phyloP scores from a whole-genome alignment of 2,329 filamentous ascomycete genomes.

The Septoria linicola region DNA sequence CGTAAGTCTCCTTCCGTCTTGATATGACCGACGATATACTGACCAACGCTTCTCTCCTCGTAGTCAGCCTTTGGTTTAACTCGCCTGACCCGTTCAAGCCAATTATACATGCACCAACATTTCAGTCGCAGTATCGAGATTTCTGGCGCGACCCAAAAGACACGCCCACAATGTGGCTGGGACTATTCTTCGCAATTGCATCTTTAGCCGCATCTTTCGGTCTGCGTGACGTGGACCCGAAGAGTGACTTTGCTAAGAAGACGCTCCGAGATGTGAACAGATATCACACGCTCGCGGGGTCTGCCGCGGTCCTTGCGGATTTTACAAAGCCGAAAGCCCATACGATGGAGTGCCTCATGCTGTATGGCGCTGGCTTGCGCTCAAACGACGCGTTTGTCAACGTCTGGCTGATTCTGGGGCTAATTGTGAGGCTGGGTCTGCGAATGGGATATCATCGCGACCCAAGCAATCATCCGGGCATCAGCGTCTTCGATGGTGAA shows the following conservation, averaged over 20 bases:
- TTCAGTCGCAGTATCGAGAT: slow-evolving; percentile 43
- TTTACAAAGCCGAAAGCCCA: slow-evolving; percentile 49
- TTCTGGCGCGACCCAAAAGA: slow-evolving; percentile 47
- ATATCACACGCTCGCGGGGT: slow-evolving; percentile 35
- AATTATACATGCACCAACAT: slow-evolving; percentile 62
- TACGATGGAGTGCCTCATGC: slow-evolving; percentile 43
- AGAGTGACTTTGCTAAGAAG: slow-evolving; percentile 20
- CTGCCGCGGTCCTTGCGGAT: slow-evolving; percentile 37
- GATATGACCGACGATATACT: no score
- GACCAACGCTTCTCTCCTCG: slow-evolving; percentile 10
- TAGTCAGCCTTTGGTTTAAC: slow-evolving; percentile 37
- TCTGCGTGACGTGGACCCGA: slow-evolving; percentile 31
- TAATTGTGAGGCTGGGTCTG: slow-evolving; percentile 42
- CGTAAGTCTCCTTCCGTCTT: background rate
- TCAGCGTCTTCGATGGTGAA: slow-evolving; percentile 46
- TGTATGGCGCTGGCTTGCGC: slow-evolving; percentile 37
- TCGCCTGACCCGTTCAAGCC: slow-evolving; percentile 37
- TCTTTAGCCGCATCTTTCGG: slow-evolving; percentile 41
- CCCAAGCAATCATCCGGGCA: slow-evolving; percentile 43
- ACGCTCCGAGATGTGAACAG: slow-evolving; percentile 28
- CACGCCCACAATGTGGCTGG: slow-evolving; percentile 48
- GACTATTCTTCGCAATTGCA: slow-evolving; percentile 49
- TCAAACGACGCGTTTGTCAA: slow-evolving; percentile 37
- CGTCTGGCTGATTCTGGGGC: slow-evolving; percentile 45
- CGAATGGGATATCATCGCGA: slow-evolving; percentile 51